A percentile compares a stretch with the other conserved stretches of the same genome.
phyloP scores from a whole-genome alignment of 2,329 filamentous ascomycete genomes.

The Claviceps humidiphila region DNA sequence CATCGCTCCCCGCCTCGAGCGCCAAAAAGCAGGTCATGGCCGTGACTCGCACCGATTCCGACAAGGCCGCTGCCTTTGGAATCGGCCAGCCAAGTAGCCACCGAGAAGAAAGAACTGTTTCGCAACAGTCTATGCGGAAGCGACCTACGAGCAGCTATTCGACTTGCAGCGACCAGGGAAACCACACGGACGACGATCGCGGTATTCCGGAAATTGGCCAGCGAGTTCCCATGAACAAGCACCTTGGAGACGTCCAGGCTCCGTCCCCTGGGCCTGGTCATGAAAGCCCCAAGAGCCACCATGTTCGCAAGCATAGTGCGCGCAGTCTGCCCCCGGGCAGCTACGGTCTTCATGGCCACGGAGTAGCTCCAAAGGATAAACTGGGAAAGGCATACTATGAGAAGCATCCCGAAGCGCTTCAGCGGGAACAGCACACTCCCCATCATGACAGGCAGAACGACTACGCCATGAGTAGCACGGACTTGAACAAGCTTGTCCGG shows the following conservation, averaged over 20 bases:
- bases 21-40: conserved; percentile 72
- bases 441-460: conserved; percentile 47
- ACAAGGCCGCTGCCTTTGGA: conserved; percentile 70
- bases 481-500: conserved; percentile 80
- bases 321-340: conserved; percentile 66
- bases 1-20: conserved; percentile 66
- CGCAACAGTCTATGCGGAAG: conserved; percentile 42
- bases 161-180: conserved; percentile 33
- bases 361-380: conserved; percentile 59
- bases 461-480: conserved; percentile 77
- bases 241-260: conserved; percentile 91
- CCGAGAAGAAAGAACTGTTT: conserved; percentile 35
- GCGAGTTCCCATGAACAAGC: conserved; percentile 84
- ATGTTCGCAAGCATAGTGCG: conserved; percentile 62
- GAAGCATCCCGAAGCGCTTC: conserved; percentile 72
- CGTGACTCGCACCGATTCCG: conserved; percentile 87
- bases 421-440: conserved; percentile 54
- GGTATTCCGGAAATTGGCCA: conserved; percentile 88
- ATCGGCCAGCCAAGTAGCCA: conserved; percentile 52
- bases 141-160: conserved; percentile 48
- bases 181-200: conserved; percentile 56
- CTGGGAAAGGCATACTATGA: conserved; percentile 87
- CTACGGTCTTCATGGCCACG: conserved; percentile 87
- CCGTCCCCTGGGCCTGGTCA: conserved; percentile 60
- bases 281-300: conserved; percentile 35